A percentile compares a stretch with the other conserved stretches of the same genome.
Evolutionary conservation across 106 monocot genomes (phyloP).

Genomic region (Platanthera guangdongensis): DNA sequence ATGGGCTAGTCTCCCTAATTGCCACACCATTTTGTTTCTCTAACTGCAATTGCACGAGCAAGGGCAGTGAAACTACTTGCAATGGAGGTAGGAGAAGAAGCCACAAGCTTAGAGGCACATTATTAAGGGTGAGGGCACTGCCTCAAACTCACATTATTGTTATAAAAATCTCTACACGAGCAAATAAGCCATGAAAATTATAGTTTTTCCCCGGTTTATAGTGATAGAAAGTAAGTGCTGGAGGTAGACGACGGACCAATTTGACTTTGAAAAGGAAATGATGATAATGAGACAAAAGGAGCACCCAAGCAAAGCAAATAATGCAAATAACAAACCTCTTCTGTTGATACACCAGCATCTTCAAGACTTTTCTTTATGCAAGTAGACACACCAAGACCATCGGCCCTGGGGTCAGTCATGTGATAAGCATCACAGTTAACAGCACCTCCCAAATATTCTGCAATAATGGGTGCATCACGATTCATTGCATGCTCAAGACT

Average conservation of each 20-base stretch:
- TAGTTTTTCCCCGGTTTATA: background rate
- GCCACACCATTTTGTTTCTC: background rate
- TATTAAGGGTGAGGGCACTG: background rate
- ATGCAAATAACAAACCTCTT: conserved; percentile 58
- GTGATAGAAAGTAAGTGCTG: background rate
- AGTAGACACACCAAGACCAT: conserved; percentile 89
- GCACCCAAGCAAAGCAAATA: background rate
- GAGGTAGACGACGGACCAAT: background rate
- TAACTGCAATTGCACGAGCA: background rate
- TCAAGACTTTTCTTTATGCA: conserved; percentile 84
- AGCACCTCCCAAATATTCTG: conserved; percentile 94
- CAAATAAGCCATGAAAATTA: background rate
- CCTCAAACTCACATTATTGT: background rate
- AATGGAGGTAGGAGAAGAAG: background rate
- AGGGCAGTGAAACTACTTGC: background rate
- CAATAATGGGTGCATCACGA: conserved; percentile 86
- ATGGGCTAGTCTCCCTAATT: background rate
- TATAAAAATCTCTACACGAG: background rate
- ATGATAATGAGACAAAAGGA: background rate
- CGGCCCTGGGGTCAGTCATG: conserved; percentile 97
- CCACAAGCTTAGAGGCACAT: background rate
- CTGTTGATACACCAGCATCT: conserved; percentile 86
- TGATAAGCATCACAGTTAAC: conserved; percentile 99
- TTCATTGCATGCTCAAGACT: conserved; percentile 97
- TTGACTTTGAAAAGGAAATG: background rate